phyloP scores from a whole-genome alignment of 371 early-diverging fungal genomes.

The Mortierella sp. region DNA sequence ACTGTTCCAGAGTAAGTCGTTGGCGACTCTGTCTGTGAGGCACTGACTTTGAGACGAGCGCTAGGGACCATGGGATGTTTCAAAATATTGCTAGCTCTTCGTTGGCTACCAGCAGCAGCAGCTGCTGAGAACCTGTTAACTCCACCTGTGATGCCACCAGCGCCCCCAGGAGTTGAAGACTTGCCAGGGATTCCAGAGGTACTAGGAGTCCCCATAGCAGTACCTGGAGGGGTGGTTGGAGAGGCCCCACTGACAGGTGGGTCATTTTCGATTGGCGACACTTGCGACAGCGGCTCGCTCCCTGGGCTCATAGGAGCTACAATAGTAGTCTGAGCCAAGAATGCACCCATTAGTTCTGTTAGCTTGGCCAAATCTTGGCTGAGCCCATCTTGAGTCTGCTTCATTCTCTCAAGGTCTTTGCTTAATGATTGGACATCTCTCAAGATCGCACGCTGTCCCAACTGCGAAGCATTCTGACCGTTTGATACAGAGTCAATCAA shows the following conservation, averaged over 20 bases:
- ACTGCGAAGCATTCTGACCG: slow-evolving; percentile 29
- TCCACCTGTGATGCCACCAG: neutral
- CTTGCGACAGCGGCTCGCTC: slow-evolving; percentile 1
- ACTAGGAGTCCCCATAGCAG: neutral
- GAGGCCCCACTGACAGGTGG: slow-evolving; percentile 19
- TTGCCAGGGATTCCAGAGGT: neutral
- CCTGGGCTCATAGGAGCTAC: neutral
- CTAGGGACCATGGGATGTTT: neutral
- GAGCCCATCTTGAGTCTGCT: slow-evolving; percentile 23
- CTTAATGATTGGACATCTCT: slow-evolving; percentile 28
- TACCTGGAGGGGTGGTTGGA: neutral
- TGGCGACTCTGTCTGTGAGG: slow-evolving; percentile 16
- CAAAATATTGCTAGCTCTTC: neutral
- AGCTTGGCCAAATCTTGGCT: slow-evolving; percentile 22
- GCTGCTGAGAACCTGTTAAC: neutral
- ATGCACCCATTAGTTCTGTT: slow-evolving; percentile 6
- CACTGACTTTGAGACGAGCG: slow-evolving; percentile 1
- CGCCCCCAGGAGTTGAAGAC: neutral
- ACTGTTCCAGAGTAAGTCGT: neutral
- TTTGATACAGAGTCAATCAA: slow-evolving; percentile 22
- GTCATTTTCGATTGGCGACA: slow-evolving; percentile 12
- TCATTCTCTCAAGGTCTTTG: slow-evolving; percentile 15
- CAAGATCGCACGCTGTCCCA: slow-evolving; percentile 19
- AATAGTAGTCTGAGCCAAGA: slow-evolving; percentile 5
- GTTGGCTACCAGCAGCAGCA: no score